A percentile compares a stretch with the other conserved stretches of the same genome.
Conservation (phyloP, 441 rosid species). For the Mallotus japonicus region DNA sequence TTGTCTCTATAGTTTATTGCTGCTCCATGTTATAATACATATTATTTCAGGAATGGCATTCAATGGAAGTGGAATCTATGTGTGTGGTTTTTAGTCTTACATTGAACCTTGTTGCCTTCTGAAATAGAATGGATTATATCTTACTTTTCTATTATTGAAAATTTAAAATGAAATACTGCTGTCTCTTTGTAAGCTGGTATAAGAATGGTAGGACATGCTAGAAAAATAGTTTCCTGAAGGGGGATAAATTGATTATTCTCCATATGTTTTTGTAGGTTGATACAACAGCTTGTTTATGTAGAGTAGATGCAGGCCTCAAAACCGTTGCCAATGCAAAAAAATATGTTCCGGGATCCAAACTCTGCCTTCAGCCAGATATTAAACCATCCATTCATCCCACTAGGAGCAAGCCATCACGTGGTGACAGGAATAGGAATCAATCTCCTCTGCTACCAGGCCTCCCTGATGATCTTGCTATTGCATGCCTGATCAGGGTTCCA, state of each 20-base stretch:
- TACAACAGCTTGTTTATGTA: conserved; percentile 88
- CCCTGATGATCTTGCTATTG: conserved; percentile 93
- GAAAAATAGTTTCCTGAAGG: neutral
- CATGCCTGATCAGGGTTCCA: conserved; percentile 87
- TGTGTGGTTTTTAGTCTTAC: neutral
- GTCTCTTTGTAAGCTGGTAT: neutral
- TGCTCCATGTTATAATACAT: neutral
- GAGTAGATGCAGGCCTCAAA: conserved; percentile 89
- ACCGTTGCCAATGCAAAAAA: conserved; percentile 84
- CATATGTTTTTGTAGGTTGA: conserved; percentile 63
- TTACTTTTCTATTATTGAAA: neutral
- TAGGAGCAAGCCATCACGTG: conserved; percentile 55
- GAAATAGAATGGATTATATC: neutral
- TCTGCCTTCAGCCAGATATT: conserved; percentile 89
- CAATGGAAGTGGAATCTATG: neutral
- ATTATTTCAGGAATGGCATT: neutral
- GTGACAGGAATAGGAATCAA: conserved; percentile 73
- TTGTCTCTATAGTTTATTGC: neutral
- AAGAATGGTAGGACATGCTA: neutral
- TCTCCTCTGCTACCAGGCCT: conserved; percentile 88
- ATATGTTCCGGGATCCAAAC: conserved; percentile 89
- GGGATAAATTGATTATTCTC: conserved; percentile 2
- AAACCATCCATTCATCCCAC: conserved; percentile 83
- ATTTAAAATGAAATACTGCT: conserved; percentile 1
- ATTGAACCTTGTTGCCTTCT: neutral